Percentiles rank a stretch among this genome's conserved stretches.
Conservation (phyloP, 768 basidiomycete genomes). For the Lenzites betulinus region DNA sequence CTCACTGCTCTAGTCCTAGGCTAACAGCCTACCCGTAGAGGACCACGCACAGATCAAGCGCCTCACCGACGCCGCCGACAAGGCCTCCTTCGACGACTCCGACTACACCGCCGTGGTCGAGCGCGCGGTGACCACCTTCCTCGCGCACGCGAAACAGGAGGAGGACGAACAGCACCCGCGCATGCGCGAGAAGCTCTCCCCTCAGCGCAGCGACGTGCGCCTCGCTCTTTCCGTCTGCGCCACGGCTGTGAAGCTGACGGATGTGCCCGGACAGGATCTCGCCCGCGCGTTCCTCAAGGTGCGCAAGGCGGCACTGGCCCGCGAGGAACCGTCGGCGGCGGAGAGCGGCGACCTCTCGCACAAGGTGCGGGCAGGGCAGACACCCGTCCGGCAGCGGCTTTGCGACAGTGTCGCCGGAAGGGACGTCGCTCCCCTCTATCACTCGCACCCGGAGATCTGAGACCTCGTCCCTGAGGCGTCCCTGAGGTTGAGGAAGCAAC, state of each 20-base stretch:
- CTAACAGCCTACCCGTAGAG: not conserved
- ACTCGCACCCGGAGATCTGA: slow-evolving; percentile 8
- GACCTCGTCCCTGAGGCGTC: not conserved
- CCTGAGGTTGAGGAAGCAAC: no score
- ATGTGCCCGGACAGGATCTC: slow-evolving; percentile 11
- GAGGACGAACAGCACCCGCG: slow-evolving; percentile 25
- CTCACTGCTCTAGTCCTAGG: no score
- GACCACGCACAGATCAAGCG: slow-evolving; percentile 13
- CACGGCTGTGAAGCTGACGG: not conserved
- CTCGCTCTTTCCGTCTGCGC: not conserved
- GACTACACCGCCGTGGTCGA: slow-evolving; percentile 23
- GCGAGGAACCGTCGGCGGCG: slow-evolving; percentile 10
- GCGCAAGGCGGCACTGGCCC: slow-evolving; percentile 21
- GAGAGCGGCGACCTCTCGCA: slow-evolving; percentile 21
- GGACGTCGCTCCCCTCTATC: not conserved
- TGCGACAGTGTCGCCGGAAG: not conserved
- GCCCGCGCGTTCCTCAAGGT: slow-evolving; percentile 24
- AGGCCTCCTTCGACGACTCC: slow-evolving; percentile 7
- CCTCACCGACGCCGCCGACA: slow-evolving; percentile 15
- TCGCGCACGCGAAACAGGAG: slow-evolving; percentile 27
- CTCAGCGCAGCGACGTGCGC: slow-evolving; percentile 26
- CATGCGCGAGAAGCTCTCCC: slow-evolving; percentile 12
- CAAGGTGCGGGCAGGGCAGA: slow-evolving; percentile 23
- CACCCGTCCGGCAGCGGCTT: not conserved
- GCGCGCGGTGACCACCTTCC: slow-evolving; percentile 23